Percentiles rank a stretch among this genome's conserved stretches.
Evolutionary conservation across 2,329 filamentous ascomycete genomes (phyloP).

Genomic region (Sarocladium strictum): DNA sequence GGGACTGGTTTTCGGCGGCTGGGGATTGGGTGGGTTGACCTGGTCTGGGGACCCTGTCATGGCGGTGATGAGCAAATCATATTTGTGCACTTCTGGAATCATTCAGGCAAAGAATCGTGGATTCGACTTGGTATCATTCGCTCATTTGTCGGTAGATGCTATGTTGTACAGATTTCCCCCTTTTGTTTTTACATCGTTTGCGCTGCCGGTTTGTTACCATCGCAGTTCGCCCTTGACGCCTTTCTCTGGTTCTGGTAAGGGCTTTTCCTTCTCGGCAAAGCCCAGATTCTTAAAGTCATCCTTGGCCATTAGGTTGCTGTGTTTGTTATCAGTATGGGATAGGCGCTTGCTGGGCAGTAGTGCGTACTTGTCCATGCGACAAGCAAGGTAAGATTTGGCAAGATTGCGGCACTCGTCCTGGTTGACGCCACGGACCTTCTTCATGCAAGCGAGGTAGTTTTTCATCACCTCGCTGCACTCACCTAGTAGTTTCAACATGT

Average conservation of each 20-base stretch:
- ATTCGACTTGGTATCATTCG: neutral
- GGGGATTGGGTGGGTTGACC: neutral
- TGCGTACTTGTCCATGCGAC: constrained; percentile 86
- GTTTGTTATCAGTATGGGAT: neutral
- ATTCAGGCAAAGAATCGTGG: neutral
- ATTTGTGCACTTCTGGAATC: neutral
- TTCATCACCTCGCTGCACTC: constrained; percentile 91
- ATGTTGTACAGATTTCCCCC: constrained; percentile 2
- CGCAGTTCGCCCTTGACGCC: constrained; percentile 30
- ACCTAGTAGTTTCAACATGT: constrained; percentile 40
- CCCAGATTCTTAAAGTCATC: constrained; percentile 95
- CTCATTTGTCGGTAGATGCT: neutral
- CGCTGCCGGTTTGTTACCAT: constrained; percentile 22
- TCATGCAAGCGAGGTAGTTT: constrained; percentile 81
- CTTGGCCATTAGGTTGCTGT: constrained; percentile 90
- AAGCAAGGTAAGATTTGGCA: constrained; percentile 83
- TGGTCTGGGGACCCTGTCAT: neutral
- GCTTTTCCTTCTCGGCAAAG: constrained; percentile 41
- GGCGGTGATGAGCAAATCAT: constrained; percentile 3
- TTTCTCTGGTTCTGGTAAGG: constrained; percentile 23
- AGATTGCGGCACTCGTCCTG: constrained; percentile 77
- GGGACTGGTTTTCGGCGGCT: constrained; percentile 1
- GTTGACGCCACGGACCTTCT: constrained; percentile 76
- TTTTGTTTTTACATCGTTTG: neutral
- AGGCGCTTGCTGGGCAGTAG: neutral